These are phyloP conservation scores for Nannizzia gypsea DNA, from an alignment of 2,329 filamentous ascomycete genomes.

Conservation along the genomic window DNA sequence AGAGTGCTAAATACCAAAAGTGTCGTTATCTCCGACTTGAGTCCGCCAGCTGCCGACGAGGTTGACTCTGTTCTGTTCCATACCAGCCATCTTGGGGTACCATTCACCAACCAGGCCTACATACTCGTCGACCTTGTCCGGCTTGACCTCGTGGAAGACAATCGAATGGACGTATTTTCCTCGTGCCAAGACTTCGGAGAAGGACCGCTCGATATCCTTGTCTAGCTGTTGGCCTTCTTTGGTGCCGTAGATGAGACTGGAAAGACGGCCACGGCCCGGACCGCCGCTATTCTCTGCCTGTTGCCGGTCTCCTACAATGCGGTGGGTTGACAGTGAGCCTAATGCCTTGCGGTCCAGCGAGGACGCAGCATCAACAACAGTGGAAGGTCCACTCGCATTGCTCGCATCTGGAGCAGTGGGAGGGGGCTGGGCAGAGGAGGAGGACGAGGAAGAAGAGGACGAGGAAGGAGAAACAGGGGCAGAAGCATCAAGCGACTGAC, in stretches of 20 bases:
- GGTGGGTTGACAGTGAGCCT: slow-evolving; percentile 48
- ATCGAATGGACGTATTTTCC: slow-evolving; percentile 99
- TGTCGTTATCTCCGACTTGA: slow-evolving; percentile 93
- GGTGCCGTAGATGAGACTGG: slow-evolving; percentile 90
- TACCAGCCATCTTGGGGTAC: slow-evolving; percentile 80
- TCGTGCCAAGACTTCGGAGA: slow-evolving; percentile 84
- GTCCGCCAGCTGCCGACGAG: slow-evolving; percentile 96
- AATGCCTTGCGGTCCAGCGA: slow-evolving; percentile 37
- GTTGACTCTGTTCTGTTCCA: slow-evolving; percentile 84
- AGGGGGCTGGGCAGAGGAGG: slow-evolving; percentile 25
- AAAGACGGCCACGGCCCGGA: slow-evolving; percentile 60
- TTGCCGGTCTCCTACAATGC: slow-evolving; percentile 46
- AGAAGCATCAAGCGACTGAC: slow-evolving; percentile 51
- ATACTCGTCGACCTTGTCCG: slow-evolving; percentile 92
- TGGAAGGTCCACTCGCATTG: slow-evolving; percentile 32
- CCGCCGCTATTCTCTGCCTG: slow-evolving; percentile 29
- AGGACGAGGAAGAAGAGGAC: slow-evolving; percentile 25
- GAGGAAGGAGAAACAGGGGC: slow-evolving; percentile 33
- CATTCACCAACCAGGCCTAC: slow-evolving; percentile 76
- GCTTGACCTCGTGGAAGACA: slow-evolving; percentile 90
- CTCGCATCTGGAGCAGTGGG: slow-evolving; percentile 36
- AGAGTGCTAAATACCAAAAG: slow-evolving; percentile 58
- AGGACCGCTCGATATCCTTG: slow-evolving; percentile 88
- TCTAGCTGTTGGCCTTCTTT: slow-evolving; percentile 91
- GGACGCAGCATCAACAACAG: slow-evolving; percentile 31